phyloP scores from a whole-genome alignment of 2,329 filamentous ascomycete genomes.

The Chaetomium olivaceum region DNA sequence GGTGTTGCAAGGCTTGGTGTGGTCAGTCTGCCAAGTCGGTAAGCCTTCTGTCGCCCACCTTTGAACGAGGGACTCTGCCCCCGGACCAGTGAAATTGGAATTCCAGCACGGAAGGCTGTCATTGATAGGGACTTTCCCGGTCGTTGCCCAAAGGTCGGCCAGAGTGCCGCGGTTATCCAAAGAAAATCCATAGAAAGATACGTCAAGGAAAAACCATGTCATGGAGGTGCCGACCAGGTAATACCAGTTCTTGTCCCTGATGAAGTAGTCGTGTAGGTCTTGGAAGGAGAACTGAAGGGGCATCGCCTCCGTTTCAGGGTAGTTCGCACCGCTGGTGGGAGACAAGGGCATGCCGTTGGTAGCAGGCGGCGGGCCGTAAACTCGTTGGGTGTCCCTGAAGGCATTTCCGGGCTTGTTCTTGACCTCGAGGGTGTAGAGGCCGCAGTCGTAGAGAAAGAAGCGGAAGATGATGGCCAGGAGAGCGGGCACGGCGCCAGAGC shows the following conservation, averaged over 20 bases:
- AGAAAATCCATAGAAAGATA: constrained; percentile 59
- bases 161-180: constrained; percentile 49
- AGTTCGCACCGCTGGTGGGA: constrained; percentile 34
- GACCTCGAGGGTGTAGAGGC: constrained; percentile 65
- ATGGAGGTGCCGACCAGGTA: constrained; percentile 50
- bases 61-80: constrained; percentile 43
- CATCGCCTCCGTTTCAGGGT: constrained; percentile 37
- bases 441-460: constrained; percentile 66
- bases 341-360: constrained; percentile 39
- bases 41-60: constrained; percentile 44
- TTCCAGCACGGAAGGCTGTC: constrained; percentile 49
- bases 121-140: constrained; percentile 38
- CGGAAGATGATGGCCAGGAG: constrained; percentile 65
- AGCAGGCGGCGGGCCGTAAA: constrained; percentile 50
- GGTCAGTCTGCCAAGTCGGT: constrained; percentile 53
- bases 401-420: constrained; percentile 61
- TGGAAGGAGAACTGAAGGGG: constrained; percentile 51
- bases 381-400: constrained; percentile 59
- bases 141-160: constrained; percentile 47
- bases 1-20: constrained; percentile 50
- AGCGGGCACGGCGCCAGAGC: constrained; percentile 64
- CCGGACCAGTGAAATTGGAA: constrained; percentile 45
- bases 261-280: constrained; percentile 53
- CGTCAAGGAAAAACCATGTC: constrained; percentile 56
- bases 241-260: constrained; percentile 49